These are phyloP conservation scores for Apiotrichum brassicae DNA, from an alignment of 1,284 basidiomycete species.

Conservation along the genomic window DNA sequence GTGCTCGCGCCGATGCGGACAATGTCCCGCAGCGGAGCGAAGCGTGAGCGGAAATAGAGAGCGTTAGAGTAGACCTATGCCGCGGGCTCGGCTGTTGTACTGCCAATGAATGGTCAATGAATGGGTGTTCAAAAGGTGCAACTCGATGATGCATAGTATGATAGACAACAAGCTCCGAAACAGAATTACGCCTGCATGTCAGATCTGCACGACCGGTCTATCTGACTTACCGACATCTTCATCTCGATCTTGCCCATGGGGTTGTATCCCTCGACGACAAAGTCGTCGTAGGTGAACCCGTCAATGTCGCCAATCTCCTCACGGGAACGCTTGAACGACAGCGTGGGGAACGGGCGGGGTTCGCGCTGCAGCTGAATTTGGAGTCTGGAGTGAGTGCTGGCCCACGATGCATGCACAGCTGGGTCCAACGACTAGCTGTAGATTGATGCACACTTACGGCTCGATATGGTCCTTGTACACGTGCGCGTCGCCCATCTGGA, in stretches of 20 bases:
- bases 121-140: too few species aligned
- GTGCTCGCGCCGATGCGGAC: conserved; percentile 19
- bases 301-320: conserved; percentile 62
- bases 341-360: conserved; percentile 75
- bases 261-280: conserved; percentile 79
- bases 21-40: conserved; percentile 1
- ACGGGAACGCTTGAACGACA: conserved; percentile 62
- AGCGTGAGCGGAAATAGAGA: too few species aligned
- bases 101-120: too few species aligned
- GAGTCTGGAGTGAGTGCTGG: conserved; percentile 46
- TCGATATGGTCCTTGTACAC: conserved; percentile 91
- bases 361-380: conserved; percentile 70
- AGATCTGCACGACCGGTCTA: neutral
- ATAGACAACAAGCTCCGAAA: neutral
- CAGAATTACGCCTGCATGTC: neutral
- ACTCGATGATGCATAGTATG: too few species aligned
- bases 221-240: conserved; percentile 81
- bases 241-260: conserved; percentile 82
- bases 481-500: conserved; percentile 94
- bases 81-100: too few species aligned
- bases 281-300: conserved; percentile 72
- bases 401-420: too few species aligned
- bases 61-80: too few species aligned
- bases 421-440: neutral
- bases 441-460: conserved; percentile 48